phyloP scores from a whole-genome alignment of 305 asterid genomes.

The Fraxinus platypoda region DNA sequence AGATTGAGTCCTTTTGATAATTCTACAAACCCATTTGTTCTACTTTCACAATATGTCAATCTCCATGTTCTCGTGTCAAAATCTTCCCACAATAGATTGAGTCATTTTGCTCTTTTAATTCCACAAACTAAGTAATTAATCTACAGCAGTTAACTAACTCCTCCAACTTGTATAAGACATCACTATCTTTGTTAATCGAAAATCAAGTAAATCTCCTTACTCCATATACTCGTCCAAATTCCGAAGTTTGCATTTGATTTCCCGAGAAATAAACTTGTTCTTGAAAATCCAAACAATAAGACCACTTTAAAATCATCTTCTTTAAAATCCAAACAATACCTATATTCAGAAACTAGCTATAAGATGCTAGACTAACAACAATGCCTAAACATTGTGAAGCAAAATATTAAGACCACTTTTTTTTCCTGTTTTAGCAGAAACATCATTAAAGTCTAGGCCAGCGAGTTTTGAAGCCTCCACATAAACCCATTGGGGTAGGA shows the following conservation, averaged over 20 bases:
- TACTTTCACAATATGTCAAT: neutral
- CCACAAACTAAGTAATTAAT: neutral
- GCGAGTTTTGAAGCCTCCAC: neutral
- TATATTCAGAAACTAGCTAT: neutral
- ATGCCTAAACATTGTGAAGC: neutral
- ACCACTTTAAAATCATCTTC: neutral
- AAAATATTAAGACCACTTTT: neutral
- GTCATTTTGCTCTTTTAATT: neutral
- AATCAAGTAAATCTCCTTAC: neutral
- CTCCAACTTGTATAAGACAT: neutral
- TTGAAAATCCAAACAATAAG: neutral
- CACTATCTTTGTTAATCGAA: neutral
- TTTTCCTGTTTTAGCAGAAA: neutral
- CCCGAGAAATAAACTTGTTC: neutral
- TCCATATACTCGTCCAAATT: neutral
- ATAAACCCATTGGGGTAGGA: neutral
- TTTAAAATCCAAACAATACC: neutral
- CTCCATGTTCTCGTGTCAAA: neutral
- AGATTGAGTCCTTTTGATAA: neutral
- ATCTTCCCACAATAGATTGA: neutral
- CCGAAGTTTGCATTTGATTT: neutral
- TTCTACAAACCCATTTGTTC: neutral
- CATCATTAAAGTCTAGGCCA: neutral
- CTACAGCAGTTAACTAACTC: neutral
- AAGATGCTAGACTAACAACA: conserved; percentile 8